Percentiles rank a stretch among this genome's conserved stretches.
These are phyloP conservation scores for Triticum monococcum DNA, from an alignment of 176 grass and related monocot genomes.

Conservation along the genomic window DNA sequence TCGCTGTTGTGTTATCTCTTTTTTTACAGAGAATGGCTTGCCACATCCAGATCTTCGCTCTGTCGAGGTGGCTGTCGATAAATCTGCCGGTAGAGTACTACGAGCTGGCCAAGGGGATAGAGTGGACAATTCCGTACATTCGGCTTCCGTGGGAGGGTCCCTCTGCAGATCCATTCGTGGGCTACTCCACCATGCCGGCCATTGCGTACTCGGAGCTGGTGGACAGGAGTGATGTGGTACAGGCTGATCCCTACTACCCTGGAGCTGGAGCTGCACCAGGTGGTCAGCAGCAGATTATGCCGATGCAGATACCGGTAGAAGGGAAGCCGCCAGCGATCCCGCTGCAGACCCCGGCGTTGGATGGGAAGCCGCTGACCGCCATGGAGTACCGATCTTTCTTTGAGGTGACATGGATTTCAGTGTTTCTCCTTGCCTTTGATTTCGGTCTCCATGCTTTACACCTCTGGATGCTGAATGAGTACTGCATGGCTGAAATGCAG, in stretches of 20 bases:
- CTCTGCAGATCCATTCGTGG: conserved; percentile 52
- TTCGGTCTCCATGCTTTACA: background rate
- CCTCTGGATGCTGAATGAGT: background rate
- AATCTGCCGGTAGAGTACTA: conserved; percentile 88
- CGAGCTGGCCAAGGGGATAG: conserved; percentile 78
- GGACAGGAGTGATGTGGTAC: conserved; percentile 43
- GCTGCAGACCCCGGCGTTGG: background rate
- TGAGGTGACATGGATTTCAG: conserved; percentile 40
- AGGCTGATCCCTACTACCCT: conserved; percentile 13
- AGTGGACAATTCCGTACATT: conserved; percentile 83
- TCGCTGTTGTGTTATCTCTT: background rate
- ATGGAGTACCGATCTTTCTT: conserved; percentile 81
- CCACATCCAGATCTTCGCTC: conserved; percentile 87
- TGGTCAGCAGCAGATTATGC: conserved; percentile 12
- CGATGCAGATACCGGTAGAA: background rate
- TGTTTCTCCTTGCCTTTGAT: background rate
- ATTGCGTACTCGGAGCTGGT: conserved; percentile 51
- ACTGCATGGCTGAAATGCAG: conserved; percentile 37
- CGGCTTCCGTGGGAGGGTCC: conserved; percentile 78
- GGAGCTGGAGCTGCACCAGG: conserved; percentile 2
- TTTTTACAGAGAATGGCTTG: conserved; percentile 75
- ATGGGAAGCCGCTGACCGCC: conserved; percentile 61
- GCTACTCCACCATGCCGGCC: conserved; percentile 58
- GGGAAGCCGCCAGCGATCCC: background rate
- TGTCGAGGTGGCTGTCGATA: conserved; percentile 76